Conservation (phyloP, 1,139 yeast species). For the Blastobotrys proliferans region DNA sequence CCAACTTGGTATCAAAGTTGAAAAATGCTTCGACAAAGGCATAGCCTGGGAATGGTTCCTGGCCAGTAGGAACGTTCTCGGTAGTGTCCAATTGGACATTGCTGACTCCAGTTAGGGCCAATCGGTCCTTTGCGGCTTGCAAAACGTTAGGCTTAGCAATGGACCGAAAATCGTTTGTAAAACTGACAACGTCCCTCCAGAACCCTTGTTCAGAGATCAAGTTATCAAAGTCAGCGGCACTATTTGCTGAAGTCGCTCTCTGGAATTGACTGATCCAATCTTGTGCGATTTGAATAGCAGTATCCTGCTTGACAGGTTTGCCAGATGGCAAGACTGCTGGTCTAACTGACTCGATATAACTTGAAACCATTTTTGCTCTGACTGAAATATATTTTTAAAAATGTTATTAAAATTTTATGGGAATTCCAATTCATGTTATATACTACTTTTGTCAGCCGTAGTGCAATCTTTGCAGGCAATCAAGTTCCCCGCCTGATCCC, state of each 20-base stretch:
- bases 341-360: not conserved
- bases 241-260: slow-evolving; percentile 13
- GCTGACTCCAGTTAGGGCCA: slow-evolving; percentile 14
- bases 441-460: too few species aligned
- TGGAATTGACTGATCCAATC: slow-evolving; percentile 17
- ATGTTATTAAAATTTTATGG: not conserved
- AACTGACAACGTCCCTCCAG: slow-evolving; percentile 24
- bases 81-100: slow-evolving; percentile 5
- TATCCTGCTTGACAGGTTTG: not conserved
- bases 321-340: slow-evolving; percentile 5
- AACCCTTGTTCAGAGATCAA: slow-evolving; percentile 18
- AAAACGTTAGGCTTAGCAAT: slow-evolving; percentile 21
- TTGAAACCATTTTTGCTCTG: slow-evolving; percentile 3
- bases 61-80: slow-evolving; percentile 15
- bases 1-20: slow-evolving; percentile 17
- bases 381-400: not conserved
- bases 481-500: too few species aligned
- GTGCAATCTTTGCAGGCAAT: too few species aligned
- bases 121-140: slow-evolving; percentile 23
- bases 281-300: slow-evolving; percentile 12
- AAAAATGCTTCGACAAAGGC: slow-evolving; percentile 18
- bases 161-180: slow-evolving; percentile 23
- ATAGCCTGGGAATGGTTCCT: slow-evolving; percentile 19
- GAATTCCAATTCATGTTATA: not conserved
- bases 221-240: slow-evolving; percentile 17